phyloP scores from a whole-genome alignment of 306 rosid genomes.

The Cyamopsis tetragonoloba region DNA sequence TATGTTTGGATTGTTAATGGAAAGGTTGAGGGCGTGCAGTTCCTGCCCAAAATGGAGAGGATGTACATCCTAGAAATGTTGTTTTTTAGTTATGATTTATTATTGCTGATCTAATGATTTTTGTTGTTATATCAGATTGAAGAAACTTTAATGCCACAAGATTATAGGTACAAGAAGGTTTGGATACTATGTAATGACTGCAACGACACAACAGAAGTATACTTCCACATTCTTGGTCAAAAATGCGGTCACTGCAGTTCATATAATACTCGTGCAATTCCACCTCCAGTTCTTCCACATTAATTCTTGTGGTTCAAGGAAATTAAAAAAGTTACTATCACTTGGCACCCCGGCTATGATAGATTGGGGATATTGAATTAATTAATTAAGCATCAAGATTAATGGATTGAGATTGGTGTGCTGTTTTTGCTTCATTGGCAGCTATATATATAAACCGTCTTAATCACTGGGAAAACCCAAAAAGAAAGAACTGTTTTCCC shows the following conservation, averaged over 20 bases:
- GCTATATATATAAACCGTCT: constrained; percentile 34
- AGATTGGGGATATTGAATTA: constrained; percentile 23
- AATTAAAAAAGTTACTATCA: too few species aligned
- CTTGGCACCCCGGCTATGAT: background rate
- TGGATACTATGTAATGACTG: constrained; percentile 95
- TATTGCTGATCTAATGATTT: constrained; percentile 5
- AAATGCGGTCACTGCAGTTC: constrained; percentile 89
- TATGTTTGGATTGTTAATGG: too few species aligned
- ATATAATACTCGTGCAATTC: constrained; percentile 71
- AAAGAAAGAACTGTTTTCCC: constrained; percentile 21
- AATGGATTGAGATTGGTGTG: constrained; percentile 19
- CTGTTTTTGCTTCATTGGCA: constrained; percentile 19
- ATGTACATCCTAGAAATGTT: too few species aligned
- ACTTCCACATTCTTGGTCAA: constrained; percentile 81
- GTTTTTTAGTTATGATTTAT: background rate
- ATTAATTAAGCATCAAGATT: constrained; percentile 16
- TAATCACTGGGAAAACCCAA: constrained; percentile 1
- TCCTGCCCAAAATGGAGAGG: too few species aligned
- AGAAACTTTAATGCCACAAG: constrained; percentile 76
- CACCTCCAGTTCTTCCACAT: constrained; percentile 86
- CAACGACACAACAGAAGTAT: constrained; percentile 81
- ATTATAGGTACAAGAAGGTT: constrained; percentile 69
- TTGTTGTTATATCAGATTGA: constrained; percentile 51
- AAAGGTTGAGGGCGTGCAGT: too few species aligned
- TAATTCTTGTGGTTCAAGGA: constrained; percentile 36